Evolutionary conservation across 2,329 filamentous ascomycete genomes (phyloP).

Genomic region (Penicillium sp.): DNA sequence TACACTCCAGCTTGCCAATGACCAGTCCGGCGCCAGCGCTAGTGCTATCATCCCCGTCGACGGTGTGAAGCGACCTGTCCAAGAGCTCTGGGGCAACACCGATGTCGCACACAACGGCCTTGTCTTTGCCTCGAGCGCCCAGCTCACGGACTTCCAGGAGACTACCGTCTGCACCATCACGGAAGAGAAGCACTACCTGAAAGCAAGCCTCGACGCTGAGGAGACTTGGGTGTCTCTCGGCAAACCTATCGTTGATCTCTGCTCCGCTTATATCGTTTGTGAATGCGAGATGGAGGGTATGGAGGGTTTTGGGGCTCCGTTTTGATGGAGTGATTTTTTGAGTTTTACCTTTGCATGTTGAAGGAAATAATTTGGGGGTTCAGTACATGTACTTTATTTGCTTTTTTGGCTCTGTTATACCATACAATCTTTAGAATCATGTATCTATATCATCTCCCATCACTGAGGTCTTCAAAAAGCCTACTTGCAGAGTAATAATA

Average conservation of each 20-base stretch:
- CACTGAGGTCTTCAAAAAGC: not conserved
- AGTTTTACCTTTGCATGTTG: not conserved
- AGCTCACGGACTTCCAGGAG: conserved; percentile 24
- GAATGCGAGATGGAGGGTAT: conserved; percentile 17
- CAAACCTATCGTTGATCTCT: conserved; percentile 15
- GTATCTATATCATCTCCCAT: conserved; percentile 5
- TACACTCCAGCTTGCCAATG: conserved; percentile 30
- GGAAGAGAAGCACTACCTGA: conserved; percentile 10
- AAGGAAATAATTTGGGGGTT: not conserved
- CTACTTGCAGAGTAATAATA: not conserved
- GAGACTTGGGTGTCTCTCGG: conserved; percentile 18
- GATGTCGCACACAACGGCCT: conserved; percentile 20
- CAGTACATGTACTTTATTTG: not conserved
- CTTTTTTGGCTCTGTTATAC: not conserved
- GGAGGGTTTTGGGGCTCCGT: not conserved
- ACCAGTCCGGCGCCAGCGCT: conserved; percentile 28
- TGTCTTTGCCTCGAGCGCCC: conserved; percentile 29
- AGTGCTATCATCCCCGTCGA: conserved; percentile 23
- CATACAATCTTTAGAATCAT: not conserved
- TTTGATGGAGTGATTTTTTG: not conserved
- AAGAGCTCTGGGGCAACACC: conserved; percentile 27
- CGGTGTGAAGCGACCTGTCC: conserved; percentile 21
- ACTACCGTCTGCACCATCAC: conserved; percentile 23
- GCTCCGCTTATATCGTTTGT: conserved; percentile 18
- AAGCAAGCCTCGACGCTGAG: conserved; percentile 14